Conservation (phyloP, 805 yeast genomes). For the Lachancea cidri region DNA sequence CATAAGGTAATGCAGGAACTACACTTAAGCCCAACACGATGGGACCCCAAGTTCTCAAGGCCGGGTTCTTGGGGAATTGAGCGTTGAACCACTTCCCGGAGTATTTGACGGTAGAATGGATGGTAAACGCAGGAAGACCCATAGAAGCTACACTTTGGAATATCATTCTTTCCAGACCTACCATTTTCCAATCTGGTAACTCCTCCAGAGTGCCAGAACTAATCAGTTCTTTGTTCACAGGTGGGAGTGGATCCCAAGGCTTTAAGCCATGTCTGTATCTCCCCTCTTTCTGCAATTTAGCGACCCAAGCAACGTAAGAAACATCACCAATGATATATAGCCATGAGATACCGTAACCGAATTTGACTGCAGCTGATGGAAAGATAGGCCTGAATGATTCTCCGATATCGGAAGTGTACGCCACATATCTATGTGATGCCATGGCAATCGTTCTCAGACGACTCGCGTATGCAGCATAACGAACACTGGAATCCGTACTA, state of each 20-base stretch:
- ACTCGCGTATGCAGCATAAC: constrained; percentile 82
- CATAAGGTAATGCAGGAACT: constrained; percentile 71
- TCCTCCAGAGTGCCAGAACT: constrained; percentile 36
- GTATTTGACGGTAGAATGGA: constrained; percentile 69
- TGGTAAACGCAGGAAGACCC: constrained; percentile 85
- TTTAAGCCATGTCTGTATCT: constrained; percentile 50
- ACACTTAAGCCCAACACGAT: constrained; percentile 72
- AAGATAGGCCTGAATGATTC: constrained; percentile 83
- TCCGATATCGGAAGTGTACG: constrained; percentile 83
- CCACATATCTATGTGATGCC: constrained; percentile 78
- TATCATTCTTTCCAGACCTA: constrained; percentile 63
- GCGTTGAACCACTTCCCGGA: constrained; percentile 55
- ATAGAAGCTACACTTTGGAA: constrained; percentile 80
- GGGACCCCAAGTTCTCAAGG: constrained; percentile 63
- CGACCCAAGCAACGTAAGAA: constrained; percentile 66
- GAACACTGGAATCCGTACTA: constrained; percentile 44
- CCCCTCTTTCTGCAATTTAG: constrained; percentile 61
- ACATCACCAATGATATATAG: constrained; percentile 71
- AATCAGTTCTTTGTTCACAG: constrained; percentile 28
- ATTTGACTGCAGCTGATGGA: constrained; percentile 55
- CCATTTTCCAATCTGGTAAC: constrained; percentile 63
- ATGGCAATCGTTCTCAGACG: constrained; percentile 62
- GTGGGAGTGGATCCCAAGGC: constrained; percentile 60
- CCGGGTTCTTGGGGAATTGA: constrained; percentile 41
- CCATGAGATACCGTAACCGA: constrained; percentile 76